Conservation (phyloP, 805 yeast species). For the Starmerella apicola region DNA sequence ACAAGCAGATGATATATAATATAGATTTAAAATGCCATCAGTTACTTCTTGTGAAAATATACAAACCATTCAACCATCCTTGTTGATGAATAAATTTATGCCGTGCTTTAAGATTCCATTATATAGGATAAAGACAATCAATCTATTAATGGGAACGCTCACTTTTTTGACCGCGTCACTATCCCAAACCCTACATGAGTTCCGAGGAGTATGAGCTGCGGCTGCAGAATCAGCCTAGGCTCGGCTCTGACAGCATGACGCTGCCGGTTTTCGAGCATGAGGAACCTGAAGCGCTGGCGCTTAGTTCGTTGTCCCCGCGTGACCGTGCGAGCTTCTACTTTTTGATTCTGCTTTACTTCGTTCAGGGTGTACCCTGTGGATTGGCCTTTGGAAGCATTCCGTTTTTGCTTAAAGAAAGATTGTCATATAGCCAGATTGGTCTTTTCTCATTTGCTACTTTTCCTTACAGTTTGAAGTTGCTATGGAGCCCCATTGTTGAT, state of each 20-base stretch:
- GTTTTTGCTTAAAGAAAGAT: slow-evolving; percentile 67
- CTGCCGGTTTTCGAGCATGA: slow-evolving; percentile 8
- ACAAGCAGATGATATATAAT: too few species aligned
- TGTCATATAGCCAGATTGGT: slow-evolving; percentile 82
- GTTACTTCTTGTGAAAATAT: too few species aligned
- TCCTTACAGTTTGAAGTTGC: slow-evolving; percentile 80
- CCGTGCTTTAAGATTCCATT: too few species aligned
- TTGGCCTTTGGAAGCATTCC: slow-evolving; percentile 91
- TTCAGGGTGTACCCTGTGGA: slow-evolving; percentile 97
- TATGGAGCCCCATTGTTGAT: slow-evolving; percentile 96
- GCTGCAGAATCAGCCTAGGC: slow-evolving; percentile 7
- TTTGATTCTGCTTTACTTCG: slow-evolving; percentile 58
- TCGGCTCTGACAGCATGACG: slow-evolving; percentile 3
- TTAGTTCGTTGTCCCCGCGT: slow-evolving; percentile 23
- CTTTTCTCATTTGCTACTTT: slow-evolving; percentile 83
- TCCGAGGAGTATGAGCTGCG: slow-evolving; percentile 10
- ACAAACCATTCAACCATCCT: too few species aligned
- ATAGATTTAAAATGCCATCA: too few species aligned
- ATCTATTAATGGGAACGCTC: too few species aligned
- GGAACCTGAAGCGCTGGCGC: slow-evolving; percentile 15
- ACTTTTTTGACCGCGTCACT: too few species aligned
- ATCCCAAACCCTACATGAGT: too few species aligned
- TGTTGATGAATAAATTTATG: too few species aligned
- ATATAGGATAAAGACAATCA: too few species aligned
- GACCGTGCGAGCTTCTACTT: slow-evolving; percentile 70